phyloP scores from a whole-genome alignment of 192 early-diverging fungal species.

The Backusella tuberculispora region DNA sequence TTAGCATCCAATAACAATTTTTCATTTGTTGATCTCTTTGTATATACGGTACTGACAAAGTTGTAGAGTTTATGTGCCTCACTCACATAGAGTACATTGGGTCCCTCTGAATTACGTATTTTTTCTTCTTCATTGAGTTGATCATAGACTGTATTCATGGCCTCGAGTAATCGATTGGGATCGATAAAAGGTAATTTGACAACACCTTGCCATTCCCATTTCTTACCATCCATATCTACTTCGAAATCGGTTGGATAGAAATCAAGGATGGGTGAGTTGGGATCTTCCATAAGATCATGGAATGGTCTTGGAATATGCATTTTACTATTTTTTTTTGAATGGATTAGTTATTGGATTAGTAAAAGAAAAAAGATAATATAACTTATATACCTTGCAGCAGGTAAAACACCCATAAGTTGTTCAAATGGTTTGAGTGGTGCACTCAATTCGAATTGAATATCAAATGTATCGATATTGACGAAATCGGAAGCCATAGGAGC shows the following conservation, averaged over 20 bases:
- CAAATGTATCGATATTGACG: constrained; percentile 68
- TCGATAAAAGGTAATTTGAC: constrained; percentile 96
- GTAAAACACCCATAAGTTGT: constrained; percentile 97
- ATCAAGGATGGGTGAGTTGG: constrained; percentile 86
- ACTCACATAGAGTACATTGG: constrained; percentile 60
- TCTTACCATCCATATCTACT: constrained; percentile 94
- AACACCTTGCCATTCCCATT: constrained; percentile 92
- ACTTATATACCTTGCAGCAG: constrained; percentile 62
- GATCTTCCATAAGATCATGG: constrained; percentile 80
- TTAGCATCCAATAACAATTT: constrained; percentile 53
- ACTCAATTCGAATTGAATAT: constrained; percentile 82
- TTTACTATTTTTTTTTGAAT: constrained; percentile 40
- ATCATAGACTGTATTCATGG: constrained; percentile 67
- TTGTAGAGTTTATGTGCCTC: constrained; percentile 65
- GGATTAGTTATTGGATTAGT: not conserved
- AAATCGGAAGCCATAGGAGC: constrained; percentile 89
- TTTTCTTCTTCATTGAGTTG: constrained; percentile 73
- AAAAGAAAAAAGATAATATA: not conserved
- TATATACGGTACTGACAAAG: constrained; percentile 54
- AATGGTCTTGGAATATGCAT: constrained; percentile 70
- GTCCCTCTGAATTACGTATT: constrained; percentile 73
- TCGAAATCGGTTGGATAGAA: constrained; percentile 94
- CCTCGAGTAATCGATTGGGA: constrained; percentile 74
- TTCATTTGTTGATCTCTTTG: constrained; percentile 47
- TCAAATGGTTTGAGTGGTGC: constrained; percentile 90